phyloP scores from a whole-genome alignment of 768 basidiomycete genomes.

The Stropharia rugosoannulata region DNA sequence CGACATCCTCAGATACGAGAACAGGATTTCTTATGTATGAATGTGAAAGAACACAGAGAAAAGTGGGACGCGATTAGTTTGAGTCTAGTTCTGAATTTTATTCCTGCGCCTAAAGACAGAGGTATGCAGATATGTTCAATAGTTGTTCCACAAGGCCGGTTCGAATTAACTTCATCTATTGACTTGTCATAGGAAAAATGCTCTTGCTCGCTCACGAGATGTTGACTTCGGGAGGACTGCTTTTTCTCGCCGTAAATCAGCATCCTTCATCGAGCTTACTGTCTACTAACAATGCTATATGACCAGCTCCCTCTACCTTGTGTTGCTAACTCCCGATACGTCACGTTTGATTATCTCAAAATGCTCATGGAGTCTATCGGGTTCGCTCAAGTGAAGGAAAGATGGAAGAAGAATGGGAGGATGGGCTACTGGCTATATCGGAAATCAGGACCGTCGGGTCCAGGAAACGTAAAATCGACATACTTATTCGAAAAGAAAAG shows the following conservation, averaged over 20 bases:
- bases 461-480: background rate
- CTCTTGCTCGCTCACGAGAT: constrained; percentile 58
- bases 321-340: constrained; percentile 81
- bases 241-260: constrained; percentile 67
- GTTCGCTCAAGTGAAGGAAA: constrained; percentile 56
- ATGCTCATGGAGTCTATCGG: constrained; percentile 62
- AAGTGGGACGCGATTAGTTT: constrained; percentile 83
- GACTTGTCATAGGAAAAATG: constrained; percentile 58
- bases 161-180: background rate
- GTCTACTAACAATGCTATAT: constrained; percentile 7
- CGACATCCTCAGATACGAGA: constrained; percentile 80
- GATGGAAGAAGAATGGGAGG: constrained; percentile 72
- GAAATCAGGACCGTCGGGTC: constrained; percentile 30
- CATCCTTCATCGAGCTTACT: background rate
- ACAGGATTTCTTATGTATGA: constrained; percentile 80
- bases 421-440: constrained; percentile 86
- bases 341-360: constrained; percentile 58
- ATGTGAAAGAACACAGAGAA: constrained; percentile 43
- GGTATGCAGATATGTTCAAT: constrained; percentile 40
- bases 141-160: background rate
- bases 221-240: constrained; percentile 49
- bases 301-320: constrained; percentile 81
- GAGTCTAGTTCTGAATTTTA: constrained; percentile 89
- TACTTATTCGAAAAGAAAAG: constrained; percentile 50
- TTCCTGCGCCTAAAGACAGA: constrained; percentile 70